Evolutionary conservation across 345 rosid species (phyloP), one percentile per base, ranked within the genome.

Genomic region (Gossypium herbaceum): DNA sequence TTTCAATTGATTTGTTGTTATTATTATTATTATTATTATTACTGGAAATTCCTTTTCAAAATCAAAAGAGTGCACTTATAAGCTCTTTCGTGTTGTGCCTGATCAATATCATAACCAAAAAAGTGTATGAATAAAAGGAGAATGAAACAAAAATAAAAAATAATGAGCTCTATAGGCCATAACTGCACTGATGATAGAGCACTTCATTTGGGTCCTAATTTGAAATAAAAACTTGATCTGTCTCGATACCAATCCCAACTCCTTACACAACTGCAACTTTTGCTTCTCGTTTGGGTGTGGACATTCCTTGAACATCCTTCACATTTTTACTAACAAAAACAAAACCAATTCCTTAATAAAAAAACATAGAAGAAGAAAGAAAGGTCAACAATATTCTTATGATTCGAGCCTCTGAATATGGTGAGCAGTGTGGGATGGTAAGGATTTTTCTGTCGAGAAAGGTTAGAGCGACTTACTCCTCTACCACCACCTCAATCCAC

Each of bases 191-290:
- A 92, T 27, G 29, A 27, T 27, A 27, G 0, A 27, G 29, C 29
- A 27, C 96, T 95, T 95, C 91, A 93, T 94, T 81, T 95, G 98
- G 76, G 99, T 86, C 77, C 98, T 80, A 84, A 93, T 95, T 64
- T 95, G 99, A 75, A 93, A 95, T 98, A 97, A 95, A 79, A 95
- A 95, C 91, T 95, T 95, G 85, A 95, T 95, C 82, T 95, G 99
- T 16, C 99, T 82, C 9, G 97, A 97, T 64, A 91, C 94, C 78
- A 95, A 84, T 74, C 92, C 91, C 87, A 95, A 75, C 79, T 95
- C 98, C 78, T 89, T 85, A 74, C 99, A 90, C 71, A 95, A 79
- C 75, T 84, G 90, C 76, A 83, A 66, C 88, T 98, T 88, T 80
- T 91, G 99, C 73, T 93, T 95, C 84, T 95, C 98, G 80, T 93